Evolutionary conservation across 139 green algal species (phyloP).

Genomic region (Chlorella vulgaris): DNA sequence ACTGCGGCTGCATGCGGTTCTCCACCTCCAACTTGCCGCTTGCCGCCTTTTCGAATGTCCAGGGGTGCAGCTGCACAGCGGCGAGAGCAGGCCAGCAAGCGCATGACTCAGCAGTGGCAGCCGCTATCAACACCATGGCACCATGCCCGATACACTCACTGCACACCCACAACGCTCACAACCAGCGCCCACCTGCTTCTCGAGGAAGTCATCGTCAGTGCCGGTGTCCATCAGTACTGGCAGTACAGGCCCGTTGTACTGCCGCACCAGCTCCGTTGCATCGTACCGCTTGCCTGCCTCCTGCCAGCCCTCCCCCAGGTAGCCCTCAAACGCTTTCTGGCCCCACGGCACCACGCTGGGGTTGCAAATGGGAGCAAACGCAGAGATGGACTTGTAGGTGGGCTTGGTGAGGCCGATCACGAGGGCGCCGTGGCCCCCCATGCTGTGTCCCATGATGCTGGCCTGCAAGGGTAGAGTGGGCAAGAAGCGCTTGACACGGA

Average conservation of each 20-base stretch:
- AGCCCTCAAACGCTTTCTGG: constrained; percentile 87
- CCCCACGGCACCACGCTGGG: constrained; percentile 88
- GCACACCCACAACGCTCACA: no score
- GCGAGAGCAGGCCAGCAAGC: not conserved
- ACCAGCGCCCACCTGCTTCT: constrained; percentile 51
- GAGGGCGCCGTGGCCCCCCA: constrained; percentile 93
- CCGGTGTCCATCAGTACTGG: constrained; percentile 60
- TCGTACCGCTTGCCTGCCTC: constrained; percentile 69
- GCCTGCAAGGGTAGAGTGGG: constrained; percentile 8
- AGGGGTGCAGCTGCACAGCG: constrained; percentile 77
- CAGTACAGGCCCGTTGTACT: constrained; percentile 57
- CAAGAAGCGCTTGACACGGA: no score
- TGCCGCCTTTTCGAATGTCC: constrained; percentile 73
- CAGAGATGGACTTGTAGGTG: constrained; percentile 81
- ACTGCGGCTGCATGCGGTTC: constrained; percentile 84
- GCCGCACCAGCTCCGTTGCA: constrained; percentile 78
- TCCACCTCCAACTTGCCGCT: constrained; percentile 52
- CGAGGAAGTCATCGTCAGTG: constrained; percentile 82
- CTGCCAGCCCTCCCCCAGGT: constrained; percentile 73
- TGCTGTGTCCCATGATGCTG: constrained; percentile 82
- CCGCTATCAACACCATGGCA: no score
- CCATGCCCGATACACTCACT: no score
- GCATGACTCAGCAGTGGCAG: no score
- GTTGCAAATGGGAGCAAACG: constrained; percentile 95
- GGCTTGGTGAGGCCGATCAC: constrained; percentile 87